phyloP scores from a whole-genome alignment of 2,329 filamentous ascomycete species.

The Penicillium nordicum region DNA sequence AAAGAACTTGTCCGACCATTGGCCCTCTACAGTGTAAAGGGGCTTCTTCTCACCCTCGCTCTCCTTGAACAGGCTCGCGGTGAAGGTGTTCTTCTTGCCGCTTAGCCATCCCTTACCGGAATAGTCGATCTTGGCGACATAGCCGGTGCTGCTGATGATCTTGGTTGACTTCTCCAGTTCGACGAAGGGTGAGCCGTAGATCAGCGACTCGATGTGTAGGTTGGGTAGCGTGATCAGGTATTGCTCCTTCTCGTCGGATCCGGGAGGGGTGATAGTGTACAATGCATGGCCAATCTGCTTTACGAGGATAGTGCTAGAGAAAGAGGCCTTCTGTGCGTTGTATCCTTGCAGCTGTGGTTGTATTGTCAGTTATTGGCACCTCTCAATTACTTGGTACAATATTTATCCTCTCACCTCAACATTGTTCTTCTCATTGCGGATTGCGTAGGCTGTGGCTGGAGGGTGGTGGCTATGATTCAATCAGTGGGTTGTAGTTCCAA shows the following conservation, averaged over 20 bases:
- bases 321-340: constrained; percentile 94
- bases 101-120: constrained; percentile 90
- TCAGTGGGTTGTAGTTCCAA: constrained; percentile 1
- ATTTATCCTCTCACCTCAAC: constrained; percentile 50
- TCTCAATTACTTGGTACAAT: not conserved
- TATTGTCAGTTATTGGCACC: not conserved
- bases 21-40: constrained; percentile 78
- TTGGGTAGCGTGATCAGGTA: constrained; percentile 90
- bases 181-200: constrained; percentile 71
- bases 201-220: constrained; percentile 89
- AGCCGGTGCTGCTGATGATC: constrained; percentile 83
- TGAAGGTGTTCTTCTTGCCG: constrained; percentile 92
- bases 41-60: constrained; percentile 63
- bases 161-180: constrained; percentile 82
- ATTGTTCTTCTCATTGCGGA: constrained; percentile 80
- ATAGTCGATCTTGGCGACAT: constrained; percentile 87
- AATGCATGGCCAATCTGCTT: constrained; percentile 92
- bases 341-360: constrained; percentile 63
- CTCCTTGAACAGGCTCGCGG: constrained; percentile 67
- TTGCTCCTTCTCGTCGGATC: constrained; percentile 59
- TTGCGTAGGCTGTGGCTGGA: constrained; percentile 89
- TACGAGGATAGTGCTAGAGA: constrained; percentile 88
- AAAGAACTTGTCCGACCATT: constrained; percentile 82
- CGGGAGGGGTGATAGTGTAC: constrained; percentile 61
- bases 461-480: constrained; percentile 69